A percentile compares a stretch with the other conserved stretches of the same genome.
These are phyloP conservation scores for Candida dajiaensis DNA, from an alignment of 805 yeast species.

Conservation along the genomic window DNA sequence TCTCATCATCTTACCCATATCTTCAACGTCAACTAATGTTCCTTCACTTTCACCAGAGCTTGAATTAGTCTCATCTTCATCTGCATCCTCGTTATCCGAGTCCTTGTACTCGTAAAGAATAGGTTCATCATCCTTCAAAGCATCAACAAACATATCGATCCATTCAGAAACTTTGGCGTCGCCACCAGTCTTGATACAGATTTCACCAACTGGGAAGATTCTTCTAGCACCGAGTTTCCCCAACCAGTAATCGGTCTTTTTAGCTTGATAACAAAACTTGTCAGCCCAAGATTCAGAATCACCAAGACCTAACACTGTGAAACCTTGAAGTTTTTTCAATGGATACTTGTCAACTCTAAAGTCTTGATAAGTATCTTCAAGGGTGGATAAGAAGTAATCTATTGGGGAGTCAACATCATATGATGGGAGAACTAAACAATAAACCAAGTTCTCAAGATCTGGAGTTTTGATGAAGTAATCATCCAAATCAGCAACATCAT, in stretches of 20 bases:
- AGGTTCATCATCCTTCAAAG: constrained; percentile 68
- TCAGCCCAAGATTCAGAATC: constrained; percentile 82
- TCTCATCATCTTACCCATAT: constrained; percentile 54
- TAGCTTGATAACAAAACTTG: constrained; percentile 84
- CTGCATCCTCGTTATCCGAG: constrained; percentile 32
- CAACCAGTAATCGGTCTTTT: constrained; percentile 63
- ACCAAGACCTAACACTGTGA: constrained; percentile 82
- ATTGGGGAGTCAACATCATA: constrained; percentile 91
- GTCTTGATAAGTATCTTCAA: constrained; percentile 77
- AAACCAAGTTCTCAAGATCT: constrained; percentile 40
- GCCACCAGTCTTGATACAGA: constrained; percentile 72
- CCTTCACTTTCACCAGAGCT: constrained; percentile 28
- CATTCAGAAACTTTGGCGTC: constrained; percentile 59
- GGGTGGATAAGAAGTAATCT: constrained; percentile 76
- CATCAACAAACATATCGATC: constrained; percentile 52
- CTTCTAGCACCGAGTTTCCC: constrained; percentile 85
- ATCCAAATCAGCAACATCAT: constrained; percentile 80
- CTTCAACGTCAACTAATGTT: constrained; percentile 76
- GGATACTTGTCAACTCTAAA: constrained; percentile 84
- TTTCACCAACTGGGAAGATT: constrained; percentile 74
- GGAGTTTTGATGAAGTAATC: constrained; percentile 73
- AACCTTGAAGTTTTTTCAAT: constrained; percentile 62
- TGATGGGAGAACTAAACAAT: constrained; percentile 76
- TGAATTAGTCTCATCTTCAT: constrained; percentile 18
- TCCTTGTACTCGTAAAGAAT: constrained; percentile 53